phyloP scores from a whole-genome alignment of 2,329 filamentous ascomycete genomes.

The Stagonosporopsis cucurbitacearum region DNA sequence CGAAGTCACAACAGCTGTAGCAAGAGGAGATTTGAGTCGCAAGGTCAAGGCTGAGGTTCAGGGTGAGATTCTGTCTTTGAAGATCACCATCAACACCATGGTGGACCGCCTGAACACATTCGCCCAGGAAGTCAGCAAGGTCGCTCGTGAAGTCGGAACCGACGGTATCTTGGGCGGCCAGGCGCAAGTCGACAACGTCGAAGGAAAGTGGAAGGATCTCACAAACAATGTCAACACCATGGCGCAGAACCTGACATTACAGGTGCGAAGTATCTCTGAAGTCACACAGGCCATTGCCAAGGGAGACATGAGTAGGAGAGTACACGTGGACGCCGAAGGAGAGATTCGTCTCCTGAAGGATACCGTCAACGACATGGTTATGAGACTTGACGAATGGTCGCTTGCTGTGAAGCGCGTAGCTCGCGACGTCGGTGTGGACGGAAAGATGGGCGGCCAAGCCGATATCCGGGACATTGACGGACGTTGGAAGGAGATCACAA shows the following conservation, averaged over 20 bases:
- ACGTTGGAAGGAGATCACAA: slow-evolving; percentile 97
- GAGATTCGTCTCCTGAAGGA: slow-evolving; percentile 94
- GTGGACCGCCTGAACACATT: slow-evolving; percentile 69
- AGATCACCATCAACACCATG: slow-evolving; percentile 82
- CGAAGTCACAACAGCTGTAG: slow-evolving; percentile 60
- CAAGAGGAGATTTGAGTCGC: slow-evolving; percentile 59
- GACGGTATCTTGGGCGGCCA: slow-evolving; percentile 69
- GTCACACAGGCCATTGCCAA: slow-evolving; percentile 95
- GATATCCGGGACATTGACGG: slow-evolving; percentile 92
- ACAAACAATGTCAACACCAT: slow-evolving; percentile 73
- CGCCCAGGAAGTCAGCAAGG: slow-evolving; percentile 70
- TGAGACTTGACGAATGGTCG: slow-evolving; percentile 91
- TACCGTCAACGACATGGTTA: slow-evolving; percentile 99
- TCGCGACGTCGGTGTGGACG: slow-evolving; percentile 95
- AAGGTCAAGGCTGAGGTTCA: slow-evolving; percentile 61
- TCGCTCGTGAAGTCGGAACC: slow-evolving; percentile 69
- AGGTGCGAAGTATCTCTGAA: slow-evolving; percentile 89
- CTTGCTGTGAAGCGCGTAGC: slow-evolving; percentile 95
- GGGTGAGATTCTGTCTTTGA: slow-evolving; percentile 66
- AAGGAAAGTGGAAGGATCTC: slow-evolving; percentile 71
- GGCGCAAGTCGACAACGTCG: slow-evolving; percentile 68
- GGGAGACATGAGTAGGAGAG: slow-evolving; percentile 94
- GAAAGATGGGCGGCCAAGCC: slow-evolving; percentile 97
- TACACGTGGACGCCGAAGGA: slow-evolving; percentile 92
- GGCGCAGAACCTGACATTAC: slow-evolving; percentile 67